Evolutionary conservation across 2,329 filamentous ascomycete species (phyloP), one percentile per base, ranked within the genome.

Genomic region (Grosmannia serpens): DNA sequence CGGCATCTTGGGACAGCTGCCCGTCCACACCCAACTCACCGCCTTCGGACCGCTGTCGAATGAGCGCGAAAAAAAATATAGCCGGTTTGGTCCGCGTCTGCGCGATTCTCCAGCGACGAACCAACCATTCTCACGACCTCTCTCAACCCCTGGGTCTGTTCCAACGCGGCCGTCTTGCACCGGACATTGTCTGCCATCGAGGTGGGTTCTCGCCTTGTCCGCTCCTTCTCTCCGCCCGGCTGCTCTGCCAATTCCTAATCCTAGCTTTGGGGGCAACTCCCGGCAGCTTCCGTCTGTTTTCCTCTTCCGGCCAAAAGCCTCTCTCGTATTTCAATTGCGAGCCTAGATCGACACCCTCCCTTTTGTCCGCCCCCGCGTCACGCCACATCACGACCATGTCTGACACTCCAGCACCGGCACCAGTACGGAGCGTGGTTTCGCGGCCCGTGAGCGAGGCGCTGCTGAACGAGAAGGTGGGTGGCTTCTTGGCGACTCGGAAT

Each of bases 371-470:
- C 31, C 35, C 46, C 11, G 20, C 46, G 15, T 47, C 58, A 53
- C 33, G 20, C 47, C 20, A 15, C n/a, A 24, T 17, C 7, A 69
- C 10, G 9, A 75, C 66, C 68, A 84, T 84, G 81, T 73, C 81
- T 67, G 78, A 81, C 68, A 71, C 74, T 55, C 74, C 76, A 64
- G 67, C 73, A 76, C 77, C 79, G 70, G 74, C 82, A 68, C 74
- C 79, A 70, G 74, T 82, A 68, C 74, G 80, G 64, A 77, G 83
- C 67, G 79, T 81, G 64, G 81, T 88, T 71, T 81, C 87, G 73
- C 84, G 89, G 75, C 92, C 94, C 64, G 88, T 96, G 77, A 97
- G 92, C 81, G 94, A 99, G 81, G 89, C 92, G 70, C 85, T 99
- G 69, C 84, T 99, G 71, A 97, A 97, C 76, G 94, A 99, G 78